Conservation (phyloP, 352 stramenopile species). For the Phytophthora megakarya region DNA sequence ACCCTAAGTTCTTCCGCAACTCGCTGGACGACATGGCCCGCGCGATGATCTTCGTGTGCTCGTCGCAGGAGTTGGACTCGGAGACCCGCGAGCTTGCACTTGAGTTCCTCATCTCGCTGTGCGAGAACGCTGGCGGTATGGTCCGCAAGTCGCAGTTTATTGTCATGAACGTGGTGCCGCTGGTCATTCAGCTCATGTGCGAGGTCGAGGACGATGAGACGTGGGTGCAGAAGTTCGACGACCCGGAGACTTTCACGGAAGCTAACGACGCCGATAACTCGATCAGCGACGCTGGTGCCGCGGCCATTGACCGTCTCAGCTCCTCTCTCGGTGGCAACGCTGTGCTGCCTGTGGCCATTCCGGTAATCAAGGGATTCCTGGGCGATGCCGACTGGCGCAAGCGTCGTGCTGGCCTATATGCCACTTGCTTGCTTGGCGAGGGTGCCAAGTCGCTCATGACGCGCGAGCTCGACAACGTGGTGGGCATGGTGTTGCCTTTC, state of each 20-base stretch:
- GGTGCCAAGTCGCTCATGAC: conserved; percentile 82
- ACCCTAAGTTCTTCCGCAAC: conserved; percentile 84
- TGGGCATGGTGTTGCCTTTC: conserved; percentile 69
- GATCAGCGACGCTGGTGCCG: conserved; percentile 74
- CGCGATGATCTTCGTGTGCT: conserved; percentile 83
- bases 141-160: conserved; percentile 76
- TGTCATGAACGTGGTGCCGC: conserved; percentile 68
- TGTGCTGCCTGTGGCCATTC: conserved; percentile 79
- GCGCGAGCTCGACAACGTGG: conserved; percentile 77
- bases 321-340: conserved; percentile 70
- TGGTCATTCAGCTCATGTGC: conserved; percentile 81
- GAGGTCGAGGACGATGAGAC: conserved; percentile 78
- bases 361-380: conserved; percentile 71
- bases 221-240: conserved; percentile 81
- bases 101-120: conserved; percentile 83
- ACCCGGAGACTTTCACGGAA: conserved; percentile 78
- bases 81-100: conserved; percentile 82
- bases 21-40: conserved; percentile 70
- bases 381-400: conserved; percentile 72
- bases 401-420: conserved; percentile 78
- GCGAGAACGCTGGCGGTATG: conserved; percentile 81
- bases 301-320: conserved; percentile 80
- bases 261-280: conserved; percentile 61
- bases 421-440: conserved; percentile 77
- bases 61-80: conserved; percentile 61